These are phyloP conservation scores for Metarhizium album DNA, from an alignment of 2,329 filamentous ascomycete species.

Conservation along the genomic window DNA sequence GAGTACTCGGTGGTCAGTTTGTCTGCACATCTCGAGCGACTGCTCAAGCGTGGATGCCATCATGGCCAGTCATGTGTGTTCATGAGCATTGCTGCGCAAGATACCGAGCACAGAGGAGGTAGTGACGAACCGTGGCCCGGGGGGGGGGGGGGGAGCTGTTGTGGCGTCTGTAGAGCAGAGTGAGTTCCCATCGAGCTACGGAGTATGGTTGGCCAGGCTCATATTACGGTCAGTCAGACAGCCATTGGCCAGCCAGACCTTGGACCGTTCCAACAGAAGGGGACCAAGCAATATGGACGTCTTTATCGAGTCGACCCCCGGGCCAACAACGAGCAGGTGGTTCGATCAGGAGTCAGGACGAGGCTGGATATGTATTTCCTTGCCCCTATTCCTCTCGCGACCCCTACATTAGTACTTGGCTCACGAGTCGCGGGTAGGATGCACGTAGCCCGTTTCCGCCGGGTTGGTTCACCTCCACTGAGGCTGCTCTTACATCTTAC, in stretches of 20 bases:
- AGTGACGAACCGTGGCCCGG: too few relatives aligned
- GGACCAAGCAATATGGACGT: not conserved
- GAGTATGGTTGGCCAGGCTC: not conserved
- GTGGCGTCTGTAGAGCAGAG: too few relatives aligned
- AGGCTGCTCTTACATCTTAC: conserved; percentile 7
- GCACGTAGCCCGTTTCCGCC: conserved; percentile 5
- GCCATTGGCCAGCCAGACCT: not conserved
- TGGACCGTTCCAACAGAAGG: not conserved
- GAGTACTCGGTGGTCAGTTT: not conserved
- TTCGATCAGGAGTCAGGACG: not conserved
- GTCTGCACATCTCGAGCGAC: too few relatives aligned
- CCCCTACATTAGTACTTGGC: not conserved
- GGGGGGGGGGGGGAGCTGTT: too few relatives aligned
- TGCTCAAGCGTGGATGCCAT: too few relatives aligned
- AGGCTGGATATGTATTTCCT: not conserved
- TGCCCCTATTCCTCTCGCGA: not conserved
- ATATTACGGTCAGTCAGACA: not conserved
- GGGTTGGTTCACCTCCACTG: conserved; percentile 8
- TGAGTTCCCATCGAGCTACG: too few relatives aligned
- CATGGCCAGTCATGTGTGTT: too few relatives aligned
- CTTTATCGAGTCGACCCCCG: not conserved
- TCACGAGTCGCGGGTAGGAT: conserved; percentile 4
- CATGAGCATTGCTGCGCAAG: too few relatives aligned
- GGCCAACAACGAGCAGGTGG: not conserved
- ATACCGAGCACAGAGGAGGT: too few relatives aligned